Percentiles rank a stretch among this genome's conserved stretches.
These are phyloP conservation scores for Cymbidium sinense DNA, from an alignment of 106 monocot species.

Conservation along the genomic window DNA sequence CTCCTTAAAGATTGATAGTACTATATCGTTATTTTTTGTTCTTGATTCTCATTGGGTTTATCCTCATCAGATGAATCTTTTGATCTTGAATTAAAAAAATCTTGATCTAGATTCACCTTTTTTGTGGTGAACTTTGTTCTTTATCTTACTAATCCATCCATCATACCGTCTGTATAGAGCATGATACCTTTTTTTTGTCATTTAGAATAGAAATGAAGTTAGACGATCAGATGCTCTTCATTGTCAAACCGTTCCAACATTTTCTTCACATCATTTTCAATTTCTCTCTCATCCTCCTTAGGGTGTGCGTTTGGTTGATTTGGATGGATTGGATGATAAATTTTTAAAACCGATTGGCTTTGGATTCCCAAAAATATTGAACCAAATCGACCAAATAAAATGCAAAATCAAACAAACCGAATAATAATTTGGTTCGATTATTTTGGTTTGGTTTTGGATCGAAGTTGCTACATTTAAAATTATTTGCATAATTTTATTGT, in stretches of 20 bases:
- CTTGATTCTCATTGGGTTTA: background rate
- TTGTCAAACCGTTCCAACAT: constrained; percentile 13
- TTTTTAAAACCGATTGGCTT: too few species aligned
- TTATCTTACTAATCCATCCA: constrained; percentile 8
- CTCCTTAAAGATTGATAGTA: constrained; percentile 3
- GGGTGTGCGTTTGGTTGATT: too few species aligned
- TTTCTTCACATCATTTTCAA: constrained; percentile 34
- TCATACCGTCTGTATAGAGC: constrained; percentile 13
- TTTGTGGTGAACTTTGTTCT: constrained; percentile 8
- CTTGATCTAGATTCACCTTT: constrained; percentile 33
- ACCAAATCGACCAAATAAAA: too few species aligned
- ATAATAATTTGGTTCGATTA: too few species aligned
- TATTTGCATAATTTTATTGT: too few species aligned
- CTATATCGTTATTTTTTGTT: constrained; percentile 6
- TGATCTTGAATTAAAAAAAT: constrained; percentile 47
- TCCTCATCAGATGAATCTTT: constrained; percentile 16
- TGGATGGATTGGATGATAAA: too few species aligned
- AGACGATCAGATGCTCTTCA: constrained; percentile 12
- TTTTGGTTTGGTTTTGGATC: too few species aligned
- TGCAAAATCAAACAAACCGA: too few species aligned
- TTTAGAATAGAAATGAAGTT: constrained; percentile 17
- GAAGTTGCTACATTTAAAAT: too few species aligned
- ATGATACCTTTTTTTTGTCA: constrained; percentile 14
- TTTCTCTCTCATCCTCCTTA: too few species aligned
- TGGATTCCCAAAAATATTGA: too few species aligned